phyloP scores from a whole-genome alignment of 2,329 filamentous ascomycete species.

The Epichloe brachyelytri region DNA sequence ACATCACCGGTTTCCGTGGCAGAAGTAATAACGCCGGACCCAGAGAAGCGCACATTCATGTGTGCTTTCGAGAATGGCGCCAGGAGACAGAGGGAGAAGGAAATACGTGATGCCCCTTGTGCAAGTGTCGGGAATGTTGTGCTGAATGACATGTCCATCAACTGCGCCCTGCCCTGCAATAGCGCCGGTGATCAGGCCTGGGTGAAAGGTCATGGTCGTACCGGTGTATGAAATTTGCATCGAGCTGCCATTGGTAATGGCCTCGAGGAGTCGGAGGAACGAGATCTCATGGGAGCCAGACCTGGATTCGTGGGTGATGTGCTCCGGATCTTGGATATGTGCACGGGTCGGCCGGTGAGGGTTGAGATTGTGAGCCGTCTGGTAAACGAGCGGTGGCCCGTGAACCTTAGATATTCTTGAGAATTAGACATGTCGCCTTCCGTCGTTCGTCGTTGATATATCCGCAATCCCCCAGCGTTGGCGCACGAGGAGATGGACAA shows the following conservation, averaged over 20 bases:
- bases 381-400: conserved; percentile 68
- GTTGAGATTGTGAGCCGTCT: conserved; percentile 82
- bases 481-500: conserved; percentile 6
- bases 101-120: conserved; percentile 82
- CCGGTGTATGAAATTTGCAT: conserved; percentile 96
- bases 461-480: neutral
- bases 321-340: conserved; percentile 88
- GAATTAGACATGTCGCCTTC: conserved; percentile 22
- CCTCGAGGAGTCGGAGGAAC: conserved; percentile 85
- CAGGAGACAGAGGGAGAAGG: conserved; percentile 80
- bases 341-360: conserved; percentile 75
- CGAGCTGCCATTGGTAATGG: conserved; percentile 85
- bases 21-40: conserved; percentile 84
- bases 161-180: conserved; percentile 61
- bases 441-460: neutral
- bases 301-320: conserved; percentile 77
- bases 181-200: conserved; percentile 81
- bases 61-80: conserved; percentile 88
- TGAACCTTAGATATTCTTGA: conserved; percentile 58
- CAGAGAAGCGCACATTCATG: conserved; percentile 80
- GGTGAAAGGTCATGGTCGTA: conserved; percentile 83
- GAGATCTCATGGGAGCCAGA: conserved; percentile 85
- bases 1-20: conserved; percentile 76
- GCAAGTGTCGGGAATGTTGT: conserved; percentile 66
- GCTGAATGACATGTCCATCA: conserved; percentile 62